Conservation (phyloP, 345 rosid genomes). For the Linum trigynum region DNA sequence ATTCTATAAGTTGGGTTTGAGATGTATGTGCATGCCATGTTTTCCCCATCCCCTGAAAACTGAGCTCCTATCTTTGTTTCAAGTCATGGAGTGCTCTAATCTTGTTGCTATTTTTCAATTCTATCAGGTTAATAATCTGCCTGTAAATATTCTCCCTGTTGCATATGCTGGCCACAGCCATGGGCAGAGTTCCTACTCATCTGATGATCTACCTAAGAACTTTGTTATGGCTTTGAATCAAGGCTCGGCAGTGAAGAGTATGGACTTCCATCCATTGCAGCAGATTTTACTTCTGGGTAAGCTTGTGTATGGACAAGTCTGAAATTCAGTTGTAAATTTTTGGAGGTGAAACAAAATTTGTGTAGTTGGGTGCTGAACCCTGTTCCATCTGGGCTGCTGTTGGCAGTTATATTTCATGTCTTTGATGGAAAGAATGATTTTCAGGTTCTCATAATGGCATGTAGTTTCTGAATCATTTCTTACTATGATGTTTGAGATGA, state of each 20-base stretch:
- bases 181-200: slow-evolving; percentile 60
- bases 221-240: slow-evolving; percentile 50
- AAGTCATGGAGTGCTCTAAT: slow-evolving; percentile 6
- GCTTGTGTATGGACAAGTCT: slow-evolving; percentile 13
- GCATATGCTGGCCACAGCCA: slow-evolving; percentile 57
- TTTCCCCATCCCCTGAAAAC: too few species aligned
- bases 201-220: slow-evolving; percentile 74
- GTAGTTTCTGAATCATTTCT: background rate
- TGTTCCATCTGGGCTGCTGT: background rate
- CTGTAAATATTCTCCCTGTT: slow-evolving; percentile 54
- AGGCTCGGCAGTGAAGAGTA: slow-evolving; percentile 70
- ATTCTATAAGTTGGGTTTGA: too few species aligned
- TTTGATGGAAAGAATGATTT: background rate
- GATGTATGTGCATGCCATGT: too few species aligned
- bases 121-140: slow-evolving; percentile 57
- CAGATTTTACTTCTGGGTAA: slow-evolving; percentile 75
- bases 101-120: slow-evolving; percentile 4
- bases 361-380: slow-evolving; percentile 2
- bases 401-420: background rate
- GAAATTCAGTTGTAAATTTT: background rate
- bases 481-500: background rate
- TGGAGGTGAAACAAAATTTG: background rate
- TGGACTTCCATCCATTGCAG: slow-evolving; percentile 82
- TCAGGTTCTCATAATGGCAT: background rate
- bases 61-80: background rate